A percentile compares a stretch with the other conserved stretches of the same genome.
Evolutionary conservation across 305 asterid genomes (phyloP).

Genomic region (Fraxinus baroniana): DNA sequence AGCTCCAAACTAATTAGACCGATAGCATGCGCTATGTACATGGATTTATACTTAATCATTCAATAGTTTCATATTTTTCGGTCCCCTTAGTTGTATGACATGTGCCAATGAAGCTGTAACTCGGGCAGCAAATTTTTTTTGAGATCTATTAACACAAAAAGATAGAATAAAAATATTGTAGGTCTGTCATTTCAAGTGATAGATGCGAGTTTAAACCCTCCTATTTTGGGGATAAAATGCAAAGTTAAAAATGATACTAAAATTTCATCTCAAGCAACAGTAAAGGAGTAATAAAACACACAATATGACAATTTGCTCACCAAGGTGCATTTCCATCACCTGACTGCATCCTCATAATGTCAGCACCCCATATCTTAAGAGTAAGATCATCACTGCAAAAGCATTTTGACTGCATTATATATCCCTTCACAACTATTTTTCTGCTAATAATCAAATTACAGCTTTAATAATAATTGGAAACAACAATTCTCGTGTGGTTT

Average conservation of each 20-base stretch:
- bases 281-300: slow-evolving; percentile 14
- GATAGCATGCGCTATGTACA: not conserved
- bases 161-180: not conserved
- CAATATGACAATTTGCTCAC: slow-evolving; percentile 44
- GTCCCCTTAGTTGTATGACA: not conserved
- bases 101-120: slow-evolving; percentile 1
- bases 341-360: slow-evolving; percentile 22
- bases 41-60: not conserved
- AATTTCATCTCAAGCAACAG: not conserved
- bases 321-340: slow-evolving; percentile 48
- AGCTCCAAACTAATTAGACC: not conserved
- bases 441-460: not conserved
- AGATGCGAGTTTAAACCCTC: slow-evolving; percentile 5
- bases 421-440: slow-evolving; percentile 14
- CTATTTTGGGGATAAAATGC: slow-evolving; percentile 8
- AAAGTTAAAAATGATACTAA: slow-evolving; percentile 2
- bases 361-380: slow-evolving; percentile 45
- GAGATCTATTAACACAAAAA: slow-evolving; percentile 1
- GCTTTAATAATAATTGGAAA: not conserved
- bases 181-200: not conserved
- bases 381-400: slow-evolving; percentile 48
- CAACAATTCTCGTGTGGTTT: not conserved
- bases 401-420: slow-evolving; percentile 14
- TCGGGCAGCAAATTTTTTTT: no score
- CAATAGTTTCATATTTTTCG: not conserved